Conservation (phyloP, 495 filamentous ascomycete genomes). For the Articulospora tetracladia region DNA sequence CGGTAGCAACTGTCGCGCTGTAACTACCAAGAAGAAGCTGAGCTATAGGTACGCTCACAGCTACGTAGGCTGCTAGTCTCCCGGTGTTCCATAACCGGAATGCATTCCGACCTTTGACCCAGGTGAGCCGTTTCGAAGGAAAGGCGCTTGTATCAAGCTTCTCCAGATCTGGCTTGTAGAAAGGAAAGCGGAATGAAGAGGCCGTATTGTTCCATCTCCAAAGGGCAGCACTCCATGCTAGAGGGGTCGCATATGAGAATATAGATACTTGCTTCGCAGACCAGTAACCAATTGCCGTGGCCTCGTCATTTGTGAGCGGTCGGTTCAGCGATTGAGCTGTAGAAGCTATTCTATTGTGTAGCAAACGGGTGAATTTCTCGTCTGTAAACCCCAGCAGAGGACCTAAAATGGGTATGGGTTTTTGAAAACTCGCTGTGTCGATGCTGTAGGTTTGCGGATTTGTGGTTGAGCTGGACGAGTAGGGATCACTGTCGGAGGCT, state of each 20-base stretch:
- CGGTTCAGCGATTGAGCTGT: conserved; percentile 4
- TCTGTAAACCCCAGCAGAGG: conserved; percentile 16
- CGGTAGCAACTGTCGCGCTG: conserved; percentile 7
- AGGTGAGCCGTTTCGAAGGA: background rate
- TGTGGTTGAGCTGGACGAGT: conserved; percentile 6
- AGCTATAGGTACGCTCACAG: conserved; percentile 3
- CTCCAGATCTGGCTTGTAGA: conserved; percentile 19
- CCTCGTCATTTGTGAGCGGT: conserved; percentile 17
- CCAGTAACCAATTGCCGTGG: conserved; percentile 14
- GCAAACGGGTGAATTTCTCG: background rate
- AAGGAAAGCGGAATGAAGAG: conserved; percentile 21
- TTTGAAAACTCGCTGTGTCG: conserved; percentile 7
- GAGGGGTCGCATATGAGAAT: conserved; percentile 15
- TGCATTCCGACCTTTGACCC: conserved; percentile 2
- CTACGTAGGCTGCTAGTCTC: conserved; percentile 7
- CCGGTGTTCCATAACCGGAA: conserved; percentile 10
- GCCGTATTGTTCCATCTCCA: conserved; percentile 15
- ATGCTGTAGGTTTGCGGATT: conserved; percentile 5
- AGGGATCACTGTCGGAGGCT: conserved; percentile 19
- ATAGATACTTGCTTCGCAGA: conserved; percentile 17
- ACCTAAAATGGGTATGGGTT: conserved; percentile 20
- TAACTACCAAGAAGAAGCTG: conserved; percentile 16
- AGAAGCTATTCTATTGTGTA: background rate
- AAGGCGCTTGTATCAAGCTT: conserved; percentile 17
- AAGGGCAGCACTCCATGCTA: conserved; percentile 12